Percentiles rank a stretch among this genome's conserved stretches.
Evolutionary conservation across 257 asterid genomes (phyloP).

Genomic region (Salvia hispanica): DNA sequence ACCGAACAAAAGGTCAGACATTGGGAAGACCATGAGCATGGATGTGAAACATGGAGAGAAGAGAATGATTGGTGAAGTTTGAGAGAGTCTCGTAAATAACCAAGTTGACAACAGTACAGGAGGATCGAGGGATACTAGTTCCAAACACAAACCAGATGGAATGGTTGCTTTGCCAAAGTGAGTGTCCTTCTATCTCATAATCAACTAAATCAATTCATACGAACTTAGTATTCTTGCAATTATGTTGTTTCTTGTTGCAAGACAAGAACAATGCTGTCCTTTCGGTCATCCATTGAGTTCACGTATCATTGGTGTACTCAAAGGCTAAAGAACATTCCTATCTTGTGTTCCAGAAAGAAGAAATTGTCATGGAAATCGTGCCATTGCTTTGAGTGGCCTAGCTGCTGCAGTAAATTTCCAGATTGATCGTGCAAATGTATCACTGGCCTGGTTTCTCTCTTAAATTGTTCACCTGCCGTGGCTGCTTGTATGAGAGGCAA

Average conservation of each 20-base stretch:
- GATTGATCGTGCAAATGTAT: conserved; percentile 34
- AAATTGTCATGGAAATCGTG: conserved; percentile 39
- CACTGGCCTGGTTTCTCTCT: too few species aligned
- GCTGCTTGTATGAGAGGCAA: conserved; percentile 41
- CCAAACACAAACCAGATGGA: conserved; percentile 29
- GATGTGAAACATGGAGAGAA: conserved; percentile 30
- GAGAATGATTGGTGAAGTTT: conserved; percentile 21
- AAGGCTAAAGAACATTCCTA: conserved; percentile 7
- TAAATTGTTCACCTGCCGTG: too few species aligned
- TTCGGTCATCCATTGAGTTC: background rate
- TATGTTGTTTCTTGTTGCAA: conserved; percentile 18
- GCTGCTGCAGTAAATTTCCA: conserved; percentile 25
- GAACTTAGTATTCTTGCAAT: conserved; percentile 5
- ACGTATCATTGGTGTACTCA: background rate
- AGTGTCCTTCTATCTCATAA: conserved; percentile 34
- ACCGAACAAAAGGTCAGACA: conserved; percentile 20
- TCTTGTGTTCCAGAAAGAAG: conserved; percentile 49
- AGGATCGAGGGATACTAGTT: conserved; percentile 24
- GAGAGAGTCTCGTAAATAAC: conserved; percentile 28
- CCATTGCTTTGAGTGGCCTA: conserved; percentile 36
- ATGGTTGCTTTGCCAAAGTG: conserved; percentile 42
- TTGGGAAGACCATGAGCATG: conserved; percentile 9
- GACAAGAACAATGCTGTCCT: background rate
- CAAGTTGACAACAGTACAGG: conserved; percentile 23
- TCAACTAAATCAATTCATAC: conserved; percentile 10